phyloP scores from a whole-genome alignment of 805 yeast genomes.

The Sugiyamaella smithiae region DNA sequence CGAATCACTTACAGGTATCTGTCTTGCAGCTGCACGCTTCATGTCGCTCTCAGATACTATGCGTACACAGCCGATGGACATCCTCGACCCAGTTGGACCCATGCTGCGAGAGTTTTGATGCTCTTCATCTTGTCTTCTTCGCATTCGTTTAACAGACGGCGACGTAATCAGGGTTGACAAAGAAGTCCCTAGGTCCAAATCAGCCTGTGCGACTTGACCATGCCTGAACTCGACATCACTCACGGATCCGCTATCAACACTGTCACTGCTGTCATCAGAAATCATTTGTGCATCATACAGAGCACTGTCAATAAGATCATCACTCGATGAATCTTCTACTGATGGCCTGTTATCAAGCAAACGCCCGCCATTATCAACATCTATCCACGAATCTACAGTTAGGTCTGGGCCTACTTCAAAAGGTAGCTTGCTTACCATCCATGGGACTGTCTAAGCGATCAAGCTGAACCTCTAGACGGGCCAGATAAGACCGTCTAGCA shows the following conservation, averaged over 20 bases:
- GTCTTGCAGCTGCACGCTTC: constrained; percentile 6
- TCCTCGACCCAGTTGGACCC: constrained; percentile 1
- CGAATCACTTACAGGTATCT: neutral
- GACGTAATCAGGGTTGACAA: constrained; percentile 18
- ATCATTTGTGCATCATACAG: neutral
- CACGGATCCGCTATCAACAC: constrained; percentile 14
- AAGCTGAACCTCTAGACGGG: neutral
- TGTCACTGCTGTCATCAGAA: constrained; percentile 10
- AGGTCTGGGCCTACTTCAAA: neutral
- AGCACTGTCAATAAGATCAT: neutral
- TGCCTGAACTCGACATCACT: constrained; percentile 5
- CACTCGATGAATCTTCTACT: constrained; percentile 3
- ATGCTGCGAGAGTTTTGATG: neutral
- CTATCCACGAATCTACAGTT: constrained; percentile 16
- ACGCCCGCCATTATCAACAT: constrained; percentile 11
- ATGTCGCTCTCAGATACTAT: constrained; percentile 15
- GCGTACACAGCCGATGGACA: constrained; percentile 10
- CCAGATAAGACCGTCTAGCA: neutral
- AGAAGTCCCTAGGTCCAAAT: constrained; percentile 17
- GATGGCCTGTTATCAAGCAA: constrained; percentile 1
- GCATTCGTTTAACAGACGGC: neutral
- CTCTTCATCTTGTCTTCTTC: neutral
- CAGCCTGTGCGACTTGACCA: constrained; percentile 5
- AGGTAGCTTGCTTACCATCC: neutral
- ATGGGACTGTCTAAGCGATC: neutral